phyloP scores from a whole-genome alignment of 192 early-diverging fungal genomes.

The Allomyces macrogynus region DNA sequence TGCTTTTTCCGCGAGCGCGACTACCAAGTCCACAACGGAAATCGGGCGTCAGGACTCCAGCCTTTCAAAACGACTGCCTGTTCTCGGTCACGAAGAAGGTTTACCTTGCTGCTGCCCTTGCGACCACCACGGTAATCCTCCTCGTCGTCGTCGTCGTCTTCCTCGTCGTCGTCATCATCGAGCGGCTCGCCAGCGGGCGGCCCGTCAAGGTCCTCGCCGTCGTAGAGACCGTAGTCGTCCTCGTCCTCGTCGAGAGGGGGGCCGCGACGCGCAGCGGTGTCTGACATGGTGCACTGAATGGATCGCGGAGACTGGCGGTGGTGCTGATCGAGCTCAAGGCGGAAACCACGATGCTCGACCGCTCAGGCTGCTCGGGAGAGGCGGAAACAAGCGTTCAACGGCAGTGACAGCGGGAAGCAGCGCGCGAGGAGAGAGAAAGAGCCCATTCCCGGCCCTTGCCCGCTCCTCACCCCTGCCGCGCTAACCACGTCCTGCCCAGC shows the following conservation, averaged over 20 bases:
- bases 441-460: background rate
- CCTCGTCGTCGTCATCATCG: constrained; percentile 16
- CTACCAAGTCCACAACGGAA: background rate
- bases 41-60: constrained; percentile 1
- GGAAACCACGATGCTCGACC: too few relatives aligned
- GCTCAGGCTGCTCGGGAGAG: background rate
- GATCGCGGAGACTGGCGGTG: too few relatives aligned
- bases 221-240: constrained; percentile 10
- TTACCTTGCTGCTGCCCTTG: background rate
- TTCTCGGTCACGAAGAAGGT: too few relatives aligned
- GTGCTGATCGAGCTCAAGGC: constrained; percentile 1
- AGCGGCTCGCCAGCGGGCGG: background rate
- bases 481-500: constrained; percentile 3
- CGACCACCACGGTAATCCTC: background rate
- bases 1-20: constrained; percentile 1
- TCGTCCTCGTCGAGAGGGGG: constrained; percentile 19
- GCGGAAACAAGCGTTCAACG: background rate
- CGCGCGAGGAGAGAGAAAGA: background rate
- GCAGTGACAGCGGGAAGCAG: constrained; percentile 1
- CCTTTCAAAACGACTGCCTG: background rate
- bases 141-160: constrained; percentile 29
- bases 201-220: constrained; percentile 2
- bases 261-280: constrained; percentile 6
- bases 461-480: constrained; percentile 2
- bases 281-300: too few relatives aligned